These are phyloP conservation scores for Psidium friedrichsthalianum DNA, from an alignment of 345 rosid genomes.

Conservation along the genomic window DNA sequence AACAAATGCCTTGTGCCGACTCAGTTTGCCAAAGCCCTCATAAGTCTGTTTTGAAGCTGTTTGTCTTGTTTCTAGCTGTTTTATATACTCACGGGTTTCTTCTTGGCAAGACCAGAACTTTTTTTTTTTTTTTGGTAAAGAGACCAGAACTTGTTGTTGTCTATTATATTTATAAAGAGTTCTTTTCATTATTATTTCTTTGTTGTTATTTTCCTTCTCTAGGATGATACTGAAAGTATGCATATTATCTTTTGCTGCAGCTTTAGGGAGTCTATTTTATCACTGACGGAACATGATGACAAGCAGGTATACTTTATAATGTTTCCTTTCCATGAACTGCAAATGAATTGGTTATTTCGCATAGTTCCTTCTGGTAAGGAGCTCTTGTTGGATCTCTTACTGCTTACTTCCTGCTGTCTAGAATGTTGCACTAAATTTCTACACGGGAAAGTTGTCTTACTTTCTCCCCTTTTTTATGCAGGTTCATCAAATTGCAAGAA, in stretches of 20 bases:
- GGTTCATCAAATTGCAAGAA: slow-evolving; percentile 97
- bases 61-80: neutral
- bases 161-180: neutral
- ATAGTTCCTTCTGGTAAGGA: neutral
- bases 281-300: slow-evolving; percentile 91
- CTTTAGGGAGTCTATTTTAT: slow-evolving; percentile 74
- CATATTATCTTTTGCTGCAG: slow-evolving; percentile 37
- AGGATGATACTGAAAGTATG: neutral
- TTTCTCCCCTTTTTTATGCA: slow-evolving; percentile 9
- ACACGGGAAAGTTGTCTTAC: neutral
- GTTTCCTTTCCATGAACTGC: neutral
- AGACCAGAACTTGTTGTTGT: neutral
- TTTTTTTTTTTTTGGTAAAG: no score
- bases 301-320: slow-evolving; percentile 46
- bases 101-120: neutral
- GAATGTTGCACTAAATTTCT: neutral
- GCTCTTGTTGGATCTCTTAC: neutral
- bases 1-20: neutral
- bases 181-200: neutral
- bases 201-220: neutral
- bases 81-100: neutral
- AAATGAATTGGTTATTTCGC: neutral
- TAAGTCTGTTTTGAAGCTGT: neutral
- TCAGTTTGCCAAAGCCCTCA: neutral
- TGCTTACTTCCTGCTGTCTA: neutral